phyloP scores from a whole-genome alignment of 2,329 filamentous ascomycete species.

The Aureobasidium vineae region DNA sequence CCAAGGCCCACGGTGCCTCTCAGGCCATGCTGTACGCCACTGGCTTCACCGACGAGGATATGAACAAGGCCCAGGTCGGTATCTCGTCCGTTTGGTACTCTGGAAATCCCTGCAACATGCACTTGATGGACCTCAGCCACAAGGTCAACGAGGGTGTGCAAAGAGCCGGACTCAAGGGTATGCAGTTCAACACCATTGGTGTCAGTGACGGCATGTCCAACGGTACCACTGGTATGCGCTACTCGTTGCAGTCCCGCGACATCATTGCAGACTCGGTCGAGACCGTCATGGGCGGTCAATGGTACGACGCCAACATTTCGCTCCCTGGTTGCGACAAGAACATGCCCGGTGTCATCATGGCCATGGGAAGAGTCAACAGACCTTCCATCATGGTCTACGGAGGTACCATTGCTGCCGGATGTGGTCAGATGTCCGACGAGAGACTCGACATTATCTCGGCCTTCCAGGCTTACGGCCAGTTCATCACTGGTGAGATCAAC shows the following conservation, averaged over 20 bases:
- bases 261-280: slow-evolving; percentile 98
- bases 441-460: slow-evolving; percentile 93
- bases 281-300: slow-evolving; percentile 98
- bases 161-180: slow-evolving; percentile 75
- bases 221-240: slow-evolving; percentile 97
- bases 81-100: slow-evolving; percentile 98
- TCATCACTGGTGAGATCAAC: slow-evolving; percentile 83
- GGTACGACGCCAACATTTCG: slow-evolving; percentile 97
- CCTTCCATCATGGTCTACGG: slow-evolving; percentile 98
- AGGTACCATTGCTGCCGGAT: slow-evolving; percentile 89
- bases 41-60: slow-evolving; percentile 78
- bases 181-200: slow-evolving; percentile 99
- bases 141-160: slow-evolving; percentile 70
- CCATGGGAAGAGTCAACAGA: slow-evolving; percentile 91
- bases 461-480: slow-evolving; percentile 97
- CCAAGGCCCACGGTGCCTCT: slow-evolving; percentile 95
- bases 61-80: slow-evolving; percentile 95
- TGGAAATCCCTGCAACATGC: slow-evolving; percentile 99
- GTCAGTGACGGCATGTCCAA: slow-evolving; percentile 98
- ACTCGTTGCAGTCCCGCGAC: slow-evolving; percentile 77
- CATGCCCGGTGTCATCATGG: slow-evolving; percentile 73
- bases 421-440: slow-evolving; percentile 70
- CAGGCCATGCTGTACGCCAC: slow-evolving; percentile 99
- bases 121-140: slow-evolving; percentile 84
- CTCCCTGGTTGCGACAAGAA: slow-evolving; percentile 99